Base-by-base conservation (phyloP, 2,329 filamentous ascomycete species). In the Meredithiella fracta region DNA sequence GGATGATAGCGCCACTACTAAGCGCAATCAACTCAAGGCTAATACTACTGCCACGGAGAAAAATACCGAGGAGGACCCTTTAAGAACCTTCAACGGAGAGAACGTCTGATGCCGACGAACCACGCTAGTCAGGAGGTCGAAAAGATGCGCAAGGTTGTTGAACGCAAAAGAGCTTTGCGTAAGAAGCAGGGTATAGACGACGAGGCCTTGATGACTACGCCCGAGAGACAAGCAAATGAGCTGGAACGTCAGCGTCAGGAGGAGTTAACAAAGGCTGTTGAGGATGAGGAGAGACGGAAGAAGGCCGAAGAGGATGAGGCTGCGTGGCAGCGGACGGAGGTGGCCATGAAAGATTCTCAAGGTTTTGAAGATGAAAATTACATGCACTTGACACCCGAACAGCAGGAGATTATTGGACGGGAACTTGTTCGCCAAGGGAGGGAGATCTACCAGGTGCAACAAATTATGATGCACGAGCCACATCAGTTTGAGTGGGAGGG, bases 1-100 rank as follows among this genome's bases (percentile, higher is more conserved):
- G 50, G 52, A 58, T 20, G 57, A 58, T n/a, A 55, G 53, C 15
- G 53, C 57, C 26, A 49, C 15, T 17, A 53, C 51, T 15, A 54
- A 54, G n/a, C 51, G 44, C 14, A 56, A 29, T 25, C 51, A 49
- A n/a, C 31, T 34, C n/a, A 53, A 56, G 3, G 51, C 38, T 31
- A 51, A 52, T n/a, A 23, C 25, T 17, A 29, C 42, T n/a, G 47
- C 23, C 42, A 15, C 22, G 2, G 44, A 51, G 14, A 25, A 54
- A 38, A n/a, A 31, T 23, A 40, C 22, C n/a, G 38, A 54, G 14
- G 51, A 49, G 4, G 29, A 15, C 29, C 51, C n/a, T 44, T 52
- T 15, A 26, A 17, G 2, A 37, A 22, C 15, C 31, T 51, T 7
- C 42, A 31, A 31, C 47, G 54, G 40, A 49, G 57, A 26, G 44